Evolutionary conservation across 1,139 yeast genomes (phyloP), one percentile per base, ranked within the genome.

Genomic region (Lodderomyces parapsilosis): DNA sequence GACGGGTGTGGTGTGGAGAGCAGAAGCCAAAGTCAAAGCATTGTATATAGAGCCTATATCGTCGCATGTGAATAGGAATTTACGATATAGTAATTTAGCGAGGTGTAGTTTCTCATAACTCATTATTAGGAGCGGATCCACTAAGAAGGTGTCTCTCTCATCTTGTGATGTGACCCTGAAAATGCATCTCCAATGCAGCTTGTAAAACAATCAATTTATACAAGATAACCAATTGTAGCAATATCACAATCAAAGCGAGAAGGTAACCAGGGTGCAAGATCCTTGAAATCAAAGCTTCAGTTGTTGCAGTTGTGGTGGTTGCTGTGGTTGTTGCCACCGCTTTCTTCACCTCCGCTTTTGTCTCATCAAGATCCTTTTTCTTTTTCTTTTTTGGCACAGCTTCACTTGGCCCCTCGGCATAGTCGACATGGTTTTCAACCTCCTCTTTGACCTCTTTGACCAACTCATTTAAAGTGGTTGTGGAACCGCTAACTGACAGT

Each of bases 401-500:
- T 22, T 51, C 48, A n/a, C 23, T 27, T 18, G 60, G 57, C 6
- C 62, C 66, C 38, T 57, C 60, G 10, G 47, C 52, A 27, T 34
- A 45, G 33, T 57, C 53, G 1, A 69, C 66, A 18, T 55, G 50
- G 10, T 48, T 45, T 3, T 47, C 49, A n/a, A 69, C 54, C 45
- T 68, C 76, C 10, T 57, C 48, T 35, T 49, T 58, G 38, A 73
- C 52, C n/a, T 56, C 58, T 9, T 45, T 55, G 2, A 71, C 44
- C 43, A 70, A 54, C 41, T 63, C 71, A 14, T 58, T 57, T n/a
- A 71, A 59, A 2, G 64, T 67, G n/a, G 66, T 62, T 20, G 60
- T 58, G 52, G 78, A 83, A 0, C 83, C 83, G 0, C 74, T 54
- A 27, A 63, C 54, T 1, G 82, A 70, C 55, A 69, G 74, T 45